Evolutionary conservation across 495 filamentous ascomycete genomes (phyloP).

Genomic region (Penicillium lagena): DNA sequence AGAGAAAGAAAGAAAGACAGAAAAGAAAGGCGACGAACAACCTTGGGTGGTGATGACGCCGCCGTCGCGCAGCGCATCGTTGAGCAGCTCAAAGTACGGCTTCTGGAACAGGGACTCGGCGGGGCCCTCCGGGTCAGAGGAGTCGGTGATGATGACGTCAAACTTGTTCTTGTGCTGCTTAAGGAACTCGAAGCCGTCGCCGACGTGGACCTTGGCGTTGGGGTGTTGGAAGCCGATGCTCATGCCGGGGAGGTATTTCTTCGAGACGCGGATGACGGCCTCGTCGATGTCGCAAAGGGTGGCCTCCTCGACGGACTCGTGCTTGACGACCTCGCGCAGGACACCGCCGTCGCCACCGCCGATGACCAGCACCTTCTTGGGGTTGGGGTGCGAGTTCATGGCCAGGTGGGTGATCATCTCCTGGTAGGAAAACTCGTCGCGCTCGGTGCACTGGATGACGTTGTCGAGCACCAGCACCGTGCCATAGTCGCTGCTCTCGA

Average conservation of each 20-base stretch:
- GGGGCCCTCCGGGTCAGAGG: slow-evolving; percentile 92
- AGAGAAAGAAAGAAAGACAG: slow-evolving; percentile 1
- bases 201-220: slow-evolving; percentile 83
- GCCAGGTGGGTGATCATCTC: slow-evolving; percentile 99
- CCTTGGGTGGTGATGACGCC: slow-evolving; percentile 99
- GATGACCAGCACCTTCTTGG: slow-evolving; percentile 96
- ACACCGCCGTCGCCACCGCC: slow-evolving; percentile 97
- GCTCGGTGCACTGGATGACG: slow-evolving; percentile 96
- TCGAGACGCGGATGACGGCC: slow-evolving; percentile 97
- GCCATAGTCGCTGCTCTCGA: slow-evolving; percentile 94
- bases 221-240: slow-evolving; percentile 86
- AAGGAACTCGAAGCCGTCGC: slow-evolving; percentile 97
- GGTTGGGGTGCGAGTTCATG: slow-evolving; percentile 97
- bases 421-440: slow-evolving; percentile 98
- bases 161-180: slow-evolving; percentile 89
- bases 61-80: slow-evolving; percentile 83
- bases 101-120: slow-evolving; percentile 97
- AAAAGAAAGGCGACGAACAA: slow-evolving; percentile 83
- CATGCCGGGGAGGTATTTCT: slow-evolving; percentile 97
- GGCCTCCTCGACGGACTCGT: slow-evolving; percentile 87
- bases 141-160: slow-evolving; percentile 99
- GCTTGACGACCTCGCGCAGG: slow-evolving; percentile 96
- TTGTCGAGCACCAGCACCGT: slow-evolving; percentile 98
- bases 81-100: slow-evolving; percentile 92
- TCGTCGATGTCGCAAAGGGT: slow-evolving; percentile 98